Evolutionary conservation across 805 yeast species (phyloP), one percentile per base, ranked within the genome.

Genomic region (Myxozyma mucilagina): DNA sequence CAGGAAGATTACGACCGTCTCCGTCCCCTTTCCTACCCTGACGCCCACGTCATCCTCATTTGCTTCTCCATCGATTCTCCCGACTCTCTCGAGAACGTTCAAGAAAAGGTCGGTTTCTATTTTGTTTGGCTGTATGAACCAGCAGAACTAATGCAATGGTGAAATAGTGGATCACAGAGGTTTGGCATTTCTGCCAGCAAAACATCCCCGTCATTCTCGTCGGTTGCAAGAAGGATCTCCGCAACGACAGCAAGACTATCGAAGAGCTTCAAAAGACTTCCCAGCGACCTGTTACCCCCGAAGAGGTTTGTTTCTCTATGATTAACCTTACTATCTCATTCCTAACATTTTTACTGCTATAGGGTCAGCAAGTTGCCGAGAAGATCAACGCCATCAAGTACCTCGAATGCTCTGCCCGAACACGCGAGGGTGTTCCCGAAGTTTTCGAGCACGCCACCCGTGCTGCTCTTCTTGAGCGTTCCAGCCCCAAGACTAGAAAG

Each of bases 1-100:
- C 97, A 91, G 83, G 97, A 91, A 81, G 97, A 92, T 80, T 91
- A 91, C 74, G 97, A 90, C 76, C 88, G 97, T 77, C 80, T 90
- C 70, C 87, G 96, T 78, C 96, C 97, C 47, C 80, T 90, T 67
- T 87, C 93, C 13, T 91, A 91, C 77, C 97, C 97, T 64, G 96
- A 91, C 75, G 87, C 96, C 43, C 89, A 90, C 74, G 97, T 91
- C 65, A 88, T 91, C 63, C 82, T 91, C 73, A 90, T 91, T 71
- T 91, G 97, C 82, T 91, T 90, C 80, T 85, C 96, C 18, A 83
- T 91, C 66, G 96, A 90, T 73, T 82, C 91, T 45, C 97, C 97
- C 69, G 97, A 90, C 76, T 89, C 97, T 32, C 81, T 91, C 63
- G 96, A 90, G 73, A 91, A 90, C 76, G 97, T 91, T 67, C 93